phyloP scores from a whole-genome alignment of 83 land plant genomes.

The Isoetes engelmannii region DNA sequence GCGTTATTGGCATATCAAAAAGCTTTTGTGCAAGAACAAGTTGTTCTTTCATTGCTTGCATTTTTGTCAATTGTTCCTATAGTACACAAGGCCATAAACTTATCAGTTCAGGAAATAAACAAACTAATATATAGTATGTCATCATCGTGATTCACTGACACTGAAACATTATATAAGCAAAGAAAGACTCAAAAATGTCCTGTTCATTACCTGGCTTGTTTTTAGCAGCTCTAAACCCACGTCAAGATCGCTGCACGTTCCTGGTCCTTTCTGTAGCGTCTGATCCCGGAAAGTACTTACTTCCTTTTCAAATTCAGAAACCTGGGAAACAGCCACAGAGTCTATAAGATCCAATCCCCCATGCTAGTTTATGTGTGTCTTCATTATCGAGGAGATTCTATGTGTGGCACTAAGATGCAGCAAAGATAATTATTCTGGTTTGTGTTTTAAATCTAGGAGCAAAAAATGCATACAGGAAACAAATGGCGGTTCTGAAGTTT shows the following conservation, averaged over 20 bases:
- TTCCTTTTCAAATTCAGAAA: conserved; percentile 22
- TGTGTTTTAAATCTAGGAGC: not conserved
- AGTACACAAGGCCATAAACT: not conserved
- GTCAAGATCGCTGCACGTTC: conserved; percentile 29
- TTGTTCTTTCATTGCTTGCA: conserved; percentile 20
- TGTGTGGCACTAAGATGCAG: not conserved
- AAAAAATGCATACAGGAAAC: not conserved
- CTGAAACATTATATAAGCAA: not conserved
- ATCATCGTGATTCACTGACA: not conserved
- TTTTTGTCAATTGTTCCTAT: conserved; percentile 18
- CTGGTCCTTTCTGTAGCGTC: conserved; percentile 29
- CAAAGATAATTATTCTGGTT: not conserved
- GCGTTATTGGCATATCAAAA: conserved; percentile 36
- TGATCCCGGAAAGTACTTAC: conserved; percentile 27
- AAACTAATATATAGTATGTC: not conserved
- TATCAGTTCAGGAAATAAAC: not conserved
- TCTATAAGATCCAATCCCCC: not conserved
- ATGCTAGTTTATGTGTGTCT: not conserved
- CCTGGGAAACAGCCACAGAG: conserved; percentile 4
- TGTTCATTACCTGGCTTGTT: conserved; percentile 15
- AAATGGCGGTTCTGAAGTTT: not conserved
- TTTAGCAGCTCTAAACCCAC: conserved; percentile 19
- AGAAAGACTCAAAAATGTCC: not conserved
- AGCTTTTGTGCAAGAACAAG: conserved; percentile 39
- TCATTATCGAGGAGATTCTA: not conserved